Evolutionary conservation across 1,139 yeast species (phyloP).

Genomic region (Pneumocystis canis): DNA sequence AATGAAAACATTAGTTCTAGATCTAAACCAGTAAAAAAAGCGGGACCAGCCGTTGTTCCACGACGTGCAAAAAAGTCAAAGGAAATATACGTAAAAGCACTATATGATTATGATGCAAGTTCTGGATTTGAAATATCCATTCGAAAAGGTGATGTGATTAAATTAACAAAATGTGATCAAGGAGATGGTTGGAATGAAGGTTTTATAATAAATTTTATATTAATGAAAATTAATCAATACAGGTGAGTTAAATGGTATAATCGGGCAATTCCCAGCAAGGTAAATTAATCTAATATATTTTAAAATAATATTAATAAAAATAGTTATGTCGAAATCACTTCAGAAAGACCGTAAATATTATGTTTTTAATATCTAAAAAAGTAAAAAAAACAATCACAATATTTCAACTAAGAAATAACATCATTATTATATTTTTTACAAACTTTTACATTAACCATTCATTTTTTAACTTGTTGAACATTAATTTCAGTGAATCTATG

Average conservation of each 20-base stretch:
- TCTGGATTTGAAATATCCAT: slow-evolving; percentile 73
- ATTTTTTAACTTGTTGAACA: not conserved
- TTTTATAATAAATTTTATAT: not conserved
- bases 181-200: slow-evolving; percentile 98
- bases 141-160: slow-evolving; percentile 59
- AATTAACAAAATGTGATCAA: slow-evolving; percentile 53
- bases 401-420: not conserved
- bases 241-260: slow-evolving; percentile 5
- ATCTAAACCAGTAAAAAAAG: slow-evolving; percentile 28
- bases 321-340: not conserved
- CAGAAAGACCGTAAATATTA: not conserved
- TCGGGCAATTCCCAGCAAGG: slow-evolving; percentile 13
- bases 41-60: slow-evolving; percentile 75
- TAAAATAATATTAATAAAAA: slow-evolving; percentile 3
- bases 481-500: not conserved
- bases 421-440: not conserved
- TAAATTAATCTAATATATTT: not conserved
- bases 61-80: slow-evolving; percentile 41
- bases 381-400: not conserved
- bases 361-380: not conserved
- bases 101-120: slow-evolving; percentile 66
- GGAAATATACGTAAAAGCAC: slow-evolving; percentile 50
- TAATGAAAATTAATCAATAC: not conserved
- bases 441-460: not conserved
- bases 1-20: slow-evolving; percentile 10